Evolutionary conservation across 163 green algal genomes (phyloP).

Genomic region (Volvox carteri): DNA sequence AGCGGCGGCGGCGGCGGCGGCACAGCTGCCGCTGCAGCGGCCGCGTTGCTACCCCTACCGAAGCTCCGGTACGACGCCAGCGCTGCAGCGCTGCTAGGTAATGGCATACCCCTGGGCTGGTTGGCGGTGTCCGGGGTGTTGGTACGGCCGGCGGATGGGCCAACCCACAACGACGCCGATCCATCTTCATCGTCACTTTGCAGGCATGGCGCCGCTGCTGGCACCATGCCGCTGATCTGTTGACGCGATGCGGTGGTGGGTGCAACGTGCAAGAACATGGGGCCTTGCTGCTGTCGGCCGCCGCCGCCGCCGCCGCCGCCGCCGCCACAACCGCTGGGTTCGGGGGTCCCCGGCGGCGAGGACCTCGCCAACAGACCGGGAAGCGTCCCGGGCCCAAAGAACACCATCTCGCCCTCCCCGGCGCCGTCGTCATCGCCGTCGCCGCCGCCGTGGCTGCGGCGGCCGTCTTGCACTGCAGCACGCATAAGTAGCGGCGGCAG

Average conservation of each 20-base stretch:
- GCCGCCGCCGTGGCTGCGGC: too few species aligned
- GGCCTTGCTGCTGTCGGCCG: neutral
- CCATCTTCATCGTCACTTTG: neutral
- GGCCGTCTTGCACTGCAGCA: neutral
- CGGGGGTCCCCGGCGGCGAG: neutral
- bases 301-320: too few species aligned
- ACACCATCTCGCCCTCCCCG: neutral
- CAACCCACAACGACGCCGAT: neutral
- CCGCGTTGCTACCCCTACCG: neutral
- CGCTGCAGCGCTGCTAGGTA: neutral
- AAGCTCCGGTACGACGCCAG: neutral
- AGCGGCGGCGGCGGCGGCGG: neutral
- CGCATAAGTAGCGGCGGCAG: conserved; percentile 13
- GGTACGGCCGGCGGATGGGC: neutral
- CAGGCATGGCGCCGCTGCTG: neutral
- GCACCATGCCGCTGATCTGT: conserved; percentile 21
- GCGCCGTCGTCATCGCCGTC: neutral
- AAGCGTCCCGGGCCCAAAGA: neutral
- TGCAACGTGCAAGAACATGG: conserved; percentile 10
- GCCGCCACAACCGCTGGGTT: too few species aligned
- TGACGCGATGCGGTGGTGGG: neutral
- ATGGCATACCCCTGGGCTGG: neutral
- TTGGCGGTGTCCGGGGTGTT: neutral
- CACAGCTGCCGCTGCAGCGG: neutral
- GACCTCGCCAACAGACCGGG: neutral